phyloP scores from a whole-genome alignment of 306 rosid species.

The Vigna hirtella region DNA sequence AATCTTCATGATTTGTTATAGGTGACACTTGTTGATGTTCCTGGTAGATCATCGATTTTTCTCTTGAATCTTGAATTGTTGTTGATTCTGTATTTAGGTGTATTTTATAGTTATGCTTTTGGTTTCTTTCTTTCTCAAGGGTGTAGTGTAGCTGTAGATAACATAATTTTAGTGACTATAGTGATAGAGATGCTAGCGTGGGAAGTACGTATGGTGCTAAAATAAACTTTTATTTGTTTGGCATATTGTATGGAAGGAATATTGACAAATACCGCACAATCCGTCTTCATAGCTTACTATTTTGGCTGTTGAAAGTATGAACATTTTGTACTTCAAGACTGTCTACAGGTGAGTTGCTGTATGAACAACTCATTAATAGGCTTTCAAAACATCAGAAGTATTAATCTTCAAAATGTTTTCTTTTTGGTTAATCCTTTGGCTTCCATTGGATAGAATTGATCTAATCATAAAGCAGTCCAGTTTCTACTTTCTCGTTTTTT shows the following conservation, averaged over 20 bases:
- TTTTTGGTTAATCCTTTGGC: conserved; percentile 7
- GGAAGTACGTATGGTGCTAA: background rate
- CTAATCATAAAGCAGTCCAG: conserved; percentile 9
- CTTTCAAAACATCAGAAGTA: background rate
- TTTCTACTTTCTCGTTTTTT: conserved; percentile 1
- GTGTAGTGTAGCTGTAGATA: background rate
- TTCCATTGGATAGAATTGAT: conserved; percentile 3
- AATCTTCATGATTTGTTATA: conserved; percentile 16
- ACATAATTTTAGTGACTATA: background rate
- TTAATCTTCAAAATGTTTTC: conserved; percentile 5
- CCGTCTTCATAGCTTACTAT: conserved; percentile 11
- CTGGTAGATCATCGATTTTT: conserved; percentile 30
- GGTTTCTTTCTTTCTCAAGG: no score
- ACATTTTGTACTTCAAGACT: conserved; percentile 8
- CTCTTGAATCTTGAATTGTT: conserved; percentile 19
- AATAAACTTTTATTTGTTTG: conserved; percentile 1
- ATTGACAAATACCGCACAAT: background rate
- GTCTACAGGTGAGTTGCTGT: background rate
- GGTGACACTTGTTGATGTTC: conserved; percentile 27
- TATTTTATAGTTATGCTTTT: conserved; percentile 23
- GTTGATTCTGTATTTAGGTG: conserved; percentile 24
- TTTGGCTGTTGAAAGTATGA: conserved; percentile 6
- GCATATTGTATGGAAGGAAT: conserved; percentile 17
- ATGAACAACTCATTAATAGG: background rate
- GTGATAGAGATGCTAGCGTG: conserved; percentile 13